Conservation (phyloP, 2,329 filamentous ascomycete genomes). For the Stromatinia cepivora region DNA sequence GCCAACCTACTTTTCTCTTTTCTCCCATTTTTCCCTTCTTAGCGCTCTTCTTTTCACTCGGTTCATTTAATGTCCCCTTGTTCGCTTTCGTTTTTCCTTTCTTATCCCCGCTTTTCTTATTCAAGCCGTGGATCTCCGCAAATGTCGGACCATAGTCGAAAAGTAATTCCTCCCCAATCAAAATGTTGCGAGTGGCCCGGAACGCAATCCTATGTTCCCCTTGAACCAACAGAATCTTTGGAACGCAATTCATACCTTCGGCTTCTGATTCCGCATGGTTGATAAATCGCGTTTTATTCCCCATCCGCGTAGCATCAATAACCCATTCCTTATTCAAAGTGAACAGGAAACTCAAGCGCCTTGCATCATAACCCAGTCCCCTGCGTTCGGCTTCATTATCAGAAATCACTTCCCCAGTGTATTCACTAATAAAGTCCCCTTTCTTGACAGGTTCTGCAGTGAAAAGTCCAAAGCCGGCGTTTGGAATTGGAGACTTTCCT, state of each 20-base stretch:
- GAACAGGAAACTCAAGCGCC: conserved; percentile 51
- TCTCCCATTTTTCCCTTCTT: conserved; percentile 19
- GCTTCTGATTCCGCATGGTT: conserved; percentile 71
- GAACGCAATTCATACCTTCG: conserved; percentile 60
- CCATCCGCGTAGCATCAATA: conserved; percentile 72
- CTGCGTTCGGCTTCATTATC: conserved; percentile 37
- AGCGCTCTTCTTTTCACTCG: conserved; percentile 24
- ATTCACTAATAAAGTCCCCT: conserved; percentile 78
- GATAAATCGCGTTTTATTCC: conserved; percentile 81
- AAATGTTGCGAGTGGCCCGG: conserved; percentile 65
- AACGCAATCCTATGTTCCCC: conserved; percentile 76
- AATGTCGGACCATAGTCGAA: conserved; percentile 78
- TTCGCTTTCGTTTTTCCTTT: conserved; percentile 23
- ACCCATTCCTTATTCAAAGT: conserved; percentile 50
- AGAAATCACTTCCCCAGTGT: conserved; percentile 71
- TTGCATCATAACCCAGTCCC: conserved; percentile 42
- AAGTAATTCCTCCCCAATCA: conserved; percentile 73
- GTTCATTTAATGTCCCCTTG: conserved; percentile 32
- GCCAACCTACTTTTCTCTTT: conserved; percentile 13
- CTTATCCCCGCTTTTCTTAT: conserved; percentile 45
- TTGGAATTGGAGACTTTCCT: conserved; percentile 67
- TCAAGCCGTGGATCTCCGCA: conserved; percentile 52
- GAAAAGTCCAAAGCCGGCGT: conserved; percentile 74
- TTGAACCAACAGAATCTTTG: conserved; percentile 70
- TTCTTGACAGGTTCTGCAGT: conserved; percentile 48